Conservation (phyloP, 306 rosid species). For the Quercus suber region DNA sequence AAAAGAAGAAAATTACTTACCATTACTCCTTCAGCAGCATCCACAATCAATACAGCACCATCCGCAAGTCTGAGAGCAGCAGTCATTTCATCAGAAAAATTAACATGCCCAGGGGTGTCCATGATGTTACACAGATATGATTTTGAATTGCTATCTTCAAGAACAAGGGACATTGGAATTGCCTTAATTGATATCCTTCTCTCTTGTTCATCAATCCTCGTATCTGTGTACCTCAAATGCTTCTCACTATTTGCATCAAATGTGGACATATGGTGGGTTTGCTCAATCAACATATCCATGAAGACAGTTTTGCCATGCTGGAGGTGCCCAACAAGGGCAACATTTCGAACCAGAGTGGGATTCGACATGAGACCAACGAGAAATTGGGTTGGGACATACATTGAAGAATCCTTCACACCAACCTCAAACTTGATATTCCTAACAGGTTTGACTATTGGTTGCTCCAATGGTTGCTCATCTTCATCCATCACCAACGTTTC, state of each 20-base stretch:
- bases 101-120: conserved; percentile 96
- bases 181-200: conserved; percentile 88
- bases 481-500: conserved; percentile 98
- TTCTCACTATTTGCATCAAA: conserved; percentile 79
- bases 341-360: conserved; percentile 73
- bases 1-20: conserved; percentile 28
- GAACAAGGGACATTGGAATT: conserved; percentile 92
- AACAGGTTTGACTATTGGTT: conserved; percentile 77
- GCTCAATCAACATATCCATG: conserved; percentile 98
- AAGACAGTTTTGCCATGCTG: conserved; percentile 97
- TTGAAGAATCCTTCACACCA: conserved; percentile 94
- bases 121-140: conserved; percentile 84
- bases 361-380: conserved; percentile 92
- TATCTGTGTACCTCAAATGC: conserved; percentile 83
- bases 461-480: conserved; percentile 84
- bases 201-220: conserved; percentile 93
- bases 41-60: conserved; percentile 88
- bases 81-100: conserved; percentile 97
- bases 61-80: conserved; percentile 95
- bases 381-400: conserved; percentile 78
- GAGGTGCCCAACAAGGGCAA: conserved; percentile 87
- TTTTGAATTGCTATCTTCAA: conserved; percentile 84
- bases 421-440: conserved; percentile 81
- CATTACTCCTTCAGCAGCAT: conserved; percentile 99
- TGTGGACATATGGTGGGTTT: conserved; percentile 94